phyloP scores from a whole-genome alignment of 768 basidiomycete genomes.

The Suillus placidus region DNA sequence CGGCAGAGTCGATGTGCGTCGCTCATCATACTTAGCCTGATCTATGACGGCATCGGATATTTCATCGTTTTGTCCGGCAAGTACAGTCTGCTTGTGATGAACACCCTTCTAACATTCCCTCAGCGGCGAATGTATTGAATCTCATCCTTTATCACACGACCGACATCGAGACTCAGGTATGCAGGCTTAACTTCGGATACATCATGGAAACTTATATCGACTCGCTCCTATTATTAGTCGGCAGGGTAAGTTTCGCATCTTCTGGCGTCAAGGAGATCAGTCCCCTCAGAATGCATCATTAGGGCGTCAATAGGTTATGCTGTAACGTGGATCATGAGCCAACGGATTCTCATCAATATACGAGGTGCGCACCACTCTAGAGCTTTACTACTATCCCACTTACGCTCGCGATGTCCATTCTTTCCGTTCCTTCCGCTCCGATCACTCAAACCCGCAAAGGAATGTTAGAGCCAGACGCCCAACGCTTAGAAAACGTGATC shows the following conservation, averaged over 20 bases:
- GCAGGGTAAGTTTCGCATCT: constrained; percentile 44
- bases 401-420: neutral
- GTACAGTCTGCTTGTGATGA: constrained; percentile 1
- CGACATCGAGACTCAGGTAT: constrained; percentile 46
- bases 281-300: neutral
- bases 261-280: neutral
- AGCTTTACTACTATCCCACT: neutral
- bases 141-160: constrained; percentile 49
- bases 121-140: constrained; percentile 56
- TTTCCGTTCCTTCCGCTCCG: neutral
- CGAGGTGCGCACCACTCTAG: constrained; percentile 40
- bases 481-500: constrained; percentile 34
- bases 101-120: neutral
- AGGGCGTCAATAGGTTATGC: constrained; percentile 59
- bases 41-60: constrained; percentile 69
- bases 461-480: constrained; percentile 23
- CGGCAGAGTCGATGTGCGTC: constrained; percentile 12
- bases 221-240: constrained; percentile 36
- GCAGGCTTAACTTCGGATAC: constrained; percentile 20
- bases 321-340: constrained; percentile 65
- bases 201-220: constrained; percentile 8
- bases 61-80: constrained; percentile 57
- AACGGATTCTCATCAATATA: constrained; percentile 58
- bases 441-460: constrained; percentile 15
- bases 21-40: constrained; percentile 47